A percentile compares a stretch with the other conserved stretches of the same genome.
Conservation (phyloP, 2,329 filamentous ascomycete genomes). For the Alternaria atra region DNA sequence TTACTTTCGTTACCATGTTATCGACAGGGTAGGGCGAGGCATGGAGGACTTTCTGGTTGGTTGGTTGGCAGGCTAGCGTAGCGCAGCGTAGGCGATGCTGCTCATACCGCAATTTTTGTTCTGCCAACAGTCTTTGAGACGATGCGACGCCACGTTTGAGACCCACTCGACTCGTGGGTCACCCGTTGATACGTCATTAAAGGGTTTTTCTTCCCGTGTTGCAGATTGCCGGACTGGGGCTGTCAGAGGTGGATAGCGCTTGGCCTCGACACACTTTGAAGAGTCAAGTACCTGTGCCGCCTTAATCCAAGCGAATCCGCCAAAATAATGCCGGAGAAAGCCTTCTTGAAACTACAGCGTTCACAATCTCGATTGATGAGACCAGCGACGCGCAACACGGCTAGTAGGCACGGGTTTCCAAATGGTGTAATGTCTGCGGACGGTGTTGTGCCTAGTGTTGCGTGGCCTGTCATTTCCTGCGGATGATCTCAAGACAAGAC, state of each 20-base stretch:
- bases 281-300: conserved; percentile 13
- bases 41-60: conserved; percentile 12
- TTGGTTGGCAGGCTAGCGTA: conserved; percentile 7
- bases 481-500: conserved; percentile 11
- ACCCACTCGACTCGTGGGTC: conserved; percentile 50
- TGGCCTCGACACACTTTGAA: conserved; percentile 19
- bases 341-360: conserved; percentile 38
- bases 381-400: conserved; percentile 22
- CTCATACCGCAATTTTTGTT: conserved; percentile 35
- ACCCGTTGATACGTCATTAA: conserved; percentile 47
- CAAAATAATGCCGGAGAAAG: conserved; percentile 9
- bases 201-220: conserved; percentile 42
- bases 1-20: conserved; percentile 14
- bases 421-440: conserved; percentile 23
- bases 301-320: conserved; percentile 22
- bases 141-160: conserved; percentile 48
- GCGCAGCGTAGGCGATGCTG: conserved; percentile 23
- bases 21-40: conserved; percentile 24
- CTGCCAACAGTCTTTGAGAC: conserved; percentile 33
- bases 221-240: conserved; percentile 46
- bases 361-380: conserved; percentile 38
- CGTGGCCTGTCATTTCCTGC: conserved; percentile 14
- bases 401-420: conserved; percentile 19
- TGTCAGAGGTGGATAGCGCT: conserved; percentile 38
- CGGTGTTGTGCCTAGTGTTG: conserved; percentile 17